Evolutionary conservation across 345 rosid genomes (phyloP).

Genomic region (Cardamine resedifolia): DNA sequence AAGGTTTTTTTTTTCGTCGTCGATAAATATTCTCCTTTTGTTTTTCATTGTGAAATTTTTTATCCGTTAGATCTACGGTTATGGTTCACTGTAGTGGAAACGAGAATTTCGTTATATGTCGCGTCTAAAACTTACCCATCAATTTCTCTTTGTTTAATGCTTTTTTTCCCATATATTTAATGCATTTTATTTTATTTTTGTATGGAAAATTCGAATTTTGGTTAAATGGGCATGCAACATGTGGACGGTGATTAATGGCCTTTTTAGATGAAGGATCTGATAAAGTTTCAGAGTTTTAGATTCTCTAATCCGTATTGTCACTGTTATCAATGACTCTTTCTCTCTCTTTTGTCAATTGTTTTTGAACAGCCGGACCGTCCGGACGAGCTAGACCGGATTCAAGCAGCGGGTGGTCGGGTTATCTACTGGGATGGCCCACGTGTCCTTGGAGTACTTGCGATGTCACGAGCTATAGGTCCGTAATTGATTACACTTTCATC

Average conservation of each 20-base stretch:
- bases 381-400: constrained; percentile 78
- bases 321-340: constrained; percentile 6
- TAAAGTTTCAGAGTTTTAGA: constrained; percentile 26
- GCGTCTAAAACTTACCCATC: constrained; percentile 15
- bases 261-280: constrained; percentile 26
- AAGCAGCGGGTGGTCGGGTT: constrained; percentile 83
- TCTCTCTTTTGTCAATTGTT: background rate
- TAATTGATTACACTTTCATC: constrained; percentile 34
- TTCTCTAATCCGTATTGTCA: constrained; percentile 31
- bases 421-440: constrained; percentile 90
- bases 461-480: constrained; percentile 92
- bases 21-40: background rate
- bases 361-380: constrained; percentile 82
- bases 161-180: background rate
- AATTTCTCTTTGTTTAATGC: constrained; percentile 11
- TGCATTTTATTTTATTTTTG: background rate
- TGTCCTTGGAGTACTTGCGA: constrained; percentile 85
- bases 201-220: background rate
- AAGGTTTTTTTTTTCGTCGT: constrained; percentile 53
- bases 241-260: constrained; percentile 31
- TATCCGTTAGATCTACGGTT: constrained; percentile 35
- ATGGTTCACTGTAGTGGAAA: constrained; percentile 10
- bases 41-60: background rate
- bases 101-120: constrained; percentile 30
- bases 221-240: constrained; percentile 30